Base-by-base conservation (phyloP, 257 asterid species). In the Nicotiana noctiflora region DNA sequence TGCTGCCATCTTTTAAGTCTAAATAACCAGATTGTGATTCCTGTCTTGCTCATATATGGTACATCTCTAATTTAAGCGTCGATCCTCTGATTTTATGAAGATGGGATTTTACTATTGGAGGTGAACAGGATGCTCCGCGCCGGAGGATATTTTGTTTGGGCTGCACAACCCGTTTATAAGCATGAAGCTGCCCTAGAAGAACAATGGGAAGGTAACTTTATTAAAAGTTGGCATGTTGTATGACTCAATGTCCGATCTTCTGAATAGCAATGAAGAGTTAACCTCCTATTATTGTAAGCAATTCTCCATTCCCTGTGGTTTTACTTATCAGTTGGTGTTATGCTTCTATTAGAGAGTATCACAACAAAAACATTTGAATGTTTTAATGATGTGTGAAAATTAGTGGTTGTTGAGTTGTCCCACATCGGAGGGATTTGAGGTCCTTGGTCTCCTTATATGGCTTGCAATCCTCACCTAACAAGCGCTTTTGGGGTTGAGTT, bases 121-220 rank as follows among this genome's bases (percentile, higher is more conserved):
- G 94, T 92, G 86, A 92, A 93, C 76, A 90, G 98, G 89, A 82
- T 94, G 91, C 98, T 94, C 66, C 90, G 98, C 31, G 98, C 93
- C 13, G 98, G 98, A 63, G 98, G 97, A 79, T 94, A 94, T 87
- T 94, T 94, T 87, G 91, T 81, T 57, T 93, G 98, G 97, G 98
- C 97, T 7, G 96, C 97, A 46, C 98, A 94, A 84, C 98, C 98
- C 61, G 96, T 93, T 79, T 93, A 94, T 84, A 93, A 93, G 81
- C 98, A 93, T 81, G 98, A 93, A 85, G 76, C 93, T 27, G 84
- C 67, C 77, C 93, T 94, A 53, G 97, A 91, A 90, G 87, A 88
- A 86, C 98, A 94, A 83, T 94, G 97, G 97, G 90, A 92, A 89
- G 98, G 97, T 93, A 85, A 85, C 32, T 46, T 66, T 11, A 77